Evolutionary conservation across 352 stramenopile species (phyloP).

Genomic region (Pythium phragmitis): DNA sequence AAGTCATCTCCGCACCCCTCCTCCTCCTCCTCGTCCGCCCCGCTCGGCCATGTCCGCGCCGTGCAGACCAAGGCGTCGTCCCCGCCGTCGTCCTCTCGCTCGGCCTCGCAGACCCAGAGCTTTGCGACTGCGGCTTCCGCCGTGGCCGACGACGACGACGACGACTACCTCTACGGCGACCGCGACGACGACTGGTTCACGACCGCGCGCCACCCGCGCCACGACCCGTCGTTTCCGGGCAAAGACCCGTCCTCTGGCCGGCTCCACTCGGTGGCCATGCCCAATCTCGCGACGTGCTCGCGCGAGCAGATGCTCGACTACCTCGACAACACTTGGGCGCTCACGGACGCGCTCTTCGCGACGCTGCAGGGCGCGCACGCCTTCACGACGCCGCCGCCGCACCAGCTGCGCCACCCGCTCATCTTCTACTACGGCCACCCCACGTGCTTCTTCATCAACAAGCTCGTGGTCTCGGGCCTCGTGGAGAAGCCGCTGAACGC

Average conservation of each 20-base stretch:
- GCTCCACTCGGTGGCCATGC: conserved; percentile 72
- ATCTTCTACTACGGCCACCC: conserved; percentile 99
- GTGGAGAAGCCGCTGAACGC: conserved; percentile 87
- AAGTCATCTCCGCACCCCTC: conserved; percentile 14
- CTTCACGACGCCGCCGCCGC: conserved; percentile 90
- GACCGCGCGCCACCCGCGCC: conserved; percentile 49
- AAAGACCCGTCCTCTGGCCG: conserved; percentile 37
- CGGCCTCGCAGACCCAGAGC: conserved; percentile 10
- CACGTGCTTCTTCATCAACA: conserved; percentile 96
- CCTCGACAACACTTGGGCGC: conserved; percentile 94
- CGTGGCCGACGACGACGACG: conserved; percentile 42
- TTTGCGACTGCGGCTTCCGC: conserved; percentile 19
- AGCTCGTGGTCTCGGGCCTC: conserved; percentile 92
- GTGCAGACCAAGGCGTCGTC: conserved; percentile 24
- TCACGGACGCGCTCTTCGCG: conserved; percentile 93
- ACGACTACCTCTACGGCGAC: conserved; percentile 57
- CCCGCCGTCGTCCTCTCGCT: background rate
- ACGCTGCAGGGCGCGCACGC: conserved; percentile 88
- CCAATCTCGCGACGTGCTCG: conserved; percentile 82
- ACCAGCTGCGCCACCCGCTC: conserved; percentile 94
- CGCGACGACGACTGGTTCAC: conserved; percentile 77
- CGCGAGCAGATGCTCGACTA: conserved; percentile 91
- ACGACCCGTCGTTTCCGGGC: conserved; percentile 59
- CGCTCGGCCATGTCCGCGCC: conserved; percentile 11
- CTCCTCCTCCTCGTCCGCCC: conserved; percentile 17